Evolutionary conservation across 768 basidiomycete genomes (phyloP).

Genomic region (Rhizopogon sp.): DNA sequence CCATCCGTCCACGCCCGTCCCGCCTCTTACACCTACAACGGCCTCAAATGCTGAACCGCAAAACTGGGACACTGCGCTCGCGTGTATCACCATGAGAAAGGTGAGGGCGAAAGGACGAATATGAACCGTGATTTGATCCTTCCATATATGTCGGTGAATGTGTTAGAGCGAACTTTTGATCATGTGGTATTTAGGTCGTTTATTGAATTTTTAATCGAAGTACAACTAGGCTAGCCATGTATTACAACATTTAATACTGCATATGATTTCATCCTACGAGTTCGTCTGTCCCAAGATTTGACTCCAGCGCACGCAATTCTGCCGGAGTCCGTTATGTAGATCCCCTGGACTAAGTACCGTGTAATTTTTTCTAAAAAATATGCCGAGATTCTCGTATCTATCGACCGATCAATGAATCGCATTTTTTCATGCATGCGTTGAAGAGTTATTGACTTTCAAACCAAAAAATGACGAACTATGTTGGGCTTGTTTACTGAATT

Average conservation of each 20-base stretch:
- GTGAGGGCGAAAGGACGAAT: not conserved
- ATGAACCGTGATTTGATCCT: not conserved
- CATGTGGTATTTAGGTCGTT: slow-evolving; percentile 1
- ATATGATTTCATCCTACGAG: not conserved
- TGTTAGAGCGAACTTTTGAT: not conserved
- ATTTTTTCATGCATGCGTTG: no score
- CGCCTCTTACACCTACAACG: not conserved
- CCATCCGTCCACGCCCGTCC: slow-evolving; percentile 9
- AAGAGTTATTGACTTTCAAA: no score
- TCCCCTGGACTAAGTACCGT: no score
- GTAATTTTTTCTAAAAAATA: no score
- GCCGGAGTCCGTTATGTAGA: no score
- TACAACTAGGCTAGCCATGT: not conserved
- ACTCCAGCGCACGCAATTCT: no score
- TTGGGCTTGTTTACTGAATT: not conserved
- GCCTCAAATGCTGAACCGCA: slow-evolving; percentile 13
- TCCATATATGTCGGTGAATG: not conserved
- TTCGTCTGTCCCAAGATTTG: no score
- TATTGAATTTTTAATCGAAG: not conserved
- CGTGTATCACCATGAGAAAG: not conserved
- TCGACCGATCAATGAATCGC: no score
- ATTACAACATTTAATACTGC: not conserved
- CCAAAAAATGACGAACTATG: no score
- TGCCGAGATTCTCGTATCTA: no score
- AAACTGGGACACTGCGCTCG: slow-evolving; percentile 27